Evolutionary conservation across 2,329 filamentous ascomycete genomes (phyloP).

Genomic region (Colletotrichum truncatum): DNA sequence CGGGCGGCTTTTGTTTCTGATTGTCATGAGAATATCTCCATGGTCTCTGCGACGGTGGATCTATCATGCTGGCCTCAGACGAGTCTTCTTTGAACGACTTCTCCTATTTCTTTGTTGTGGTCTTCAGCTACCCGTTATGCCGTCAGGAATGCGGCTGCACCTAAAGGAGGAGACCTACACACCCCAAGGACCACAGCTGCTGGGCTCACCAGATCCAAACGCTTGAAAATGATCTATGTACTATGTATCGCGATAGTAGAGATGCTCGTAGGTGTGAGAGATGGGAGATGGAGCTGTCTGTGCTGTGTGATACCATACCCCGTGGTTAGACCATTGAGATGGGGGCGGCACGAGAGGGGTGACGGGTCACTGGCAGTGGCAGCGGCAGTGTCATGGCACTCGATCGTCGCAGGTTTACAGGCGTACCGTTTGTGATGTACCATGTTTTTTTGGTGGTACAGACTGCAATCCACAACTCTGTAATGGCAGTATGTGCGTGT

Average conservation of each 20-base stretch:
- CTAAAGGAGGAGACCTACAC: too few relatives aligned
- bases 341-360: neutral
- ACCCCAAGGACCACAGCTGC: too few relatives aligned
- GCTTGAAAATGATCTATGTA: too few relatives aligned
- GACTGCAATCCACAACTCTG: too few relatives aligned
- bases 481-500: neutral
- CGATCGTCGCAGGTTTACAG: neutral
- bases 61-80: slow-evolving; percentile 20
- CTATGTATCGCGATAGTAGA: slow-evolving; percentile 8
- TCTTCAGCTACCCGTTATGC: neutral
- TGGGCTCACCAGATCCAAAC: too few relatives aligned
- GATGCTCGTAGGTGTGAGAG: neutral
- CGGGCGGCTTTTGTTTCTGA: slow-evolving; percentile 28
- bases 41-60: slow-evolving; percentile 4
- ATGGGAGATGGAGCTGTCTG: slow-evolving; percentile 1
- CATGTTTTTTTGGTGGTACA: too few relatives aligned
- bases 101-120: neutral
- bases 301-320: neutral
- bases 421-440: too few relatives aligned
- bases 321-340: neutral
- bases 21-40: slow-evolving; percentile 20
- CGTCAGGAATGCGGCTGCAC: neutral
- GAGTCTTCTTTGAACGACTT: slow-evolving; percentile 31
- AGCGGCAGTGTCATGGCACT: too few relatives aligned
- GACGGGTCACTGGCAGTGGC: slow-evolving; percentile 19